These are phyloP conservation scores for Fusarium decemcellulare DNA, from an alignment of 2,329 filamentous ascomycete genomes.

Conservation along the genomic window DNA sequence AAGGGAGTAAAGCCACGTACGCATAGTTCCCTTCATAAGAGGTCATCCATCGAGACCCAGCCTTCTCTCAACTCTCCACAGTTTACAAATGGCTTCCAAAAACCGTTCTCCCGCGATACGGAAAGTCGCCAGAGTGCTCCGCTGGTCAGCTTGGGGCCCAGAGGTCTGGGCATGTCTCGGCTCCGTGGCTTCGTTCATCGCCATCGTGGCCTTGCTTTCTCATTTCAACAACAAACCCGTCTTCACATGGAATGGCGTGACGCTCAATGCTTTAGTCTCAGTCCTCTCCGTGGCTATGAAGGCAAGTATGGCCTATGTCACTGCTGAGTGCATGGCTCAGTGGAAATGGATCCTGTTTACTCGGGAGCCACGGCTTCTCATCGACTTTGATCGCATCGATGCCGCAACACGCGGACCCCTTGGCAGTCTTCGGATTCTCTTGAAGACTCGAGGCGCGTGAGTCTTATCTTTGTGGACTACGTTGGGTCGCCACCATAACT, in stretches of 20 bases:
- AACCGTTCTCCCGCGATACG: background rate
- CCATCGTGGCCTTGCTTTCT: slow-evolving; percentile 17
- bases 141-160: slow-evolving; percentile 12
- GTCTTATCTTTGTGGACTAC: background rate
- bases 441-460: slow-evolving; percentile 17
- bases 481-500: too few species aligned
- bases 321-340: slow-evolving; percentile 34
- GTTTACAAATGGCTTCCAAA: too few species aligned
- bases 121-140: background rate
- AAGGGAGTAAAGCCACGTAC: too few species aligned
- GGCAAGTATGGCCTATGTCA: slow-evolving; percentile 13
- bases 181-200: slow-evolving; percentile 11
- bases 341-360: slow-evolving; percentile 41
- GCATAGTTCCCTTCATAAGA: too few species aligned
- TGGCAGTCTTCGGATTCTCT: slow-evolving; percentile 22
- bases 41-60: too few species aligned
- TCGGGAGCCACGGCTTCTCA: slow-evolving; percentile 9
- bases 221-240: slow-evolving; percentile 21
- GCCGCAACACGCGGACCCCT: slow-evolving; percentile 33
- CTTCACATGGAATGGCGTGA: slow-evolving; percentile 30
- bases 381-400: slow-evolving; percentile 39
- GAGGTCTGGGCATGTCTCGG: slow-evolving; percentile 16
- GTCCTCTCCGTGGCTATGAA: slow-evolving; percentile 30
- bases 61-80: too few species aligned
- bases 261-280: slow-evolving; percentile 37